Evolutionary conservation across 805 yeast species (phyloP), one percentile per base, ranked within the genome.

Genomic region (Grigorovia humatica): DNA sequence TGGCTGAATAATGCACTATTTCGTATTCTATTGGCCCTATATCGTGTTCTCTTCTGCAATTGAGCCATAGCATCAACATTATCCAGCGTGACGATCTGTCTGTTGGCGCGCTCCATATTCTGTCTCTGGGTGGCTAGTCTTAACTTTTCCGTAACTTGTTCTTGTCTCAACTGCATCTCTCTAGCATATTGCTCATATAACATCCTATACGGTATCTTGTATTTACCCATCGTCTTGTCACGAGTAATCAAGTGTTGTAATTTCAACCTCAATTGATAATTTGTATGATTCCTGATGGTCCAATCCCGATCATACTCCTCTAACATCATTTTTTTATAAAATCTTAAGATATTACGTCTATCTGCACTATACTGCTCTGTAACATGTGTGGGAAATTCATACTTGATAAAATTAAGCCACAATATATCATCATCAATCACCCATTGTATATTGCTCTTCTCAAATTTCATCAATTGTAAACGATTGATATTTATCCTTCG

Each of bases 361-460:
- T 61, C 61, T 4, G 65, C 56, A 0, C 67, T 59, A 51, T 51
- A 71, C 6, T 63, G 52, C 27, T 66, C 68, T 32, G 59, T 65
- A 4, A 64, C 59, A 56, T 67, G 62, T n/a, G 62, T 62, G 1
- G 74, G 71, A 53, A 66, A 72, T 20, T 72, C 70, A 42, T 54
- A 59, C 47, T 57, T 59, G 8, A 72, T 46, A 20, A 68, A 51
- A 2, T 55, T 51, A 3, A 51, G 51, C 76, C 76, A 72, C 1
- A 69, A 51, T 11, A 65, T 65, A 47, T 70, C 73, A 55, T 71
- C 75, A 42, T 72, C 74, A 45, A 72, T 61, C 1, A 71, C 56
- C 27, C 68, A 58, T 19, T 57, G 52, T 0, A 68, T 67, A 51
- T 70, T 70, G 2, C 48, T 52, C 20, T 50, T 48, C 51, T 72